These are phyloP conservation scores for Chalciporus sp. DNA, from an alignment of 1,284 basidiomycete genomes.

Conservation along the genomic window DNA sequence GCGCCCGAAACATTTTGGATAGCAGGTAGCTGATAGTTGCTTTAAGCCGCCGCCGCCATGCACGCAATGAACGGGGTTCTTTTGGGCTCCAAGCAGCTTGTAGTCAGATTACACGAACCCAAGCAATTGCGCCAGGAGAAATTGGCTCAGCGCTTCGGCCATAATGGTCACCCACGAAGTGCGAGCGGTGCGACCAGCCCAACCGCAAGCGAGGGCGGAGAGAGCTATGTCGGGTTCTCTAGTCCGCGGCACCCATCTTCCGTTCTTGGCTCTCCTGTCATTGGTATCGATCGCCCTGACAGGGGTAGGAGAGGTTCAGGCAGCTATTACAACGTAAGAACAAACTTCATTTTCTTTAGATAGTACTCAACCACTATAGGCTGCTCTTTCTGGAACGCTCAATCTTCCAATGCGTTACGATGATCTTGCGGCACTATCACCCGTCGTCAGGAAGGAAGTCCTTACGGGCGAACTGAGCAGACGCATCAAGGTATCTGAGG, in stretches of 20 bases:
- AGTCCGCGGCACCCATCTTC: constrained; percentile 64
- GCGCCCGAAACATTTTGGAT: constrained; percentile 6
- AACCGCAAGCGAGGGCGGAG: constrained; percentile 76
- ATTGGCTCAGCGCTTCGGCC: constrained; percentile 74
- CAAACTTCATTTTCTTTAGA: neutral
- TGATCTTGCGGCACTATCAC: constrained; percentile 76
- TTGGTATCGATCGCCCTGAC: constrained; percentile 56
- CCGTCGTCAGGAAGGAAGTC: constrained; percentile 82
- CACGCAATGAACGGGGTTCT: constrained; percentile 77
- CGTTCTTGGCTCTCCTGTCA: constrained; percentile 57
- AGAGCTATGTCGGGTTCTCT: constrained; percentile 68
- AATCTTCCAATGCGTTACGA: constrained; percentile 82
- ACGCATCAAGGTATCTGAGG: constrained; percentile 61
- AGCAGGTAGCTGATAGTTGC: neutral
- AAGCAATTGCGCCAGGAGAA: constrained; percentile 89
- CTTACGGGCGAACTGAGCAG: constrained; percentile 80
- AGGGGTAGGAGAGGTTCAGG: constrained; percentile 74
- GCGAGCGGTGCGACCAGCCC: constrained; percentile 82
- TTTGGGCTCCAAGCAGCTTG: constrained; percentile 75
- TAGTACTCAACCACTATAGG: constrained; percentile 43
- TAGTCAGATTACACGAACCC: constrained; percentile 87
- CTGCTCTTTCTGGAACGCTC: constrained; percentile 74
- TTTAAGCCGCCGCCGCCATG: constrained; percentile 67
- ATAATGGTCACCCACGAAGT: constrained; percentile 74
- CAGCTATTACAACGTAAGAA: constrained; percentile 76